phyloP scores from a whole-genome alignment of 2,329 filamentous ascomycete species.

The Trichoderma atroviride region DNA sequence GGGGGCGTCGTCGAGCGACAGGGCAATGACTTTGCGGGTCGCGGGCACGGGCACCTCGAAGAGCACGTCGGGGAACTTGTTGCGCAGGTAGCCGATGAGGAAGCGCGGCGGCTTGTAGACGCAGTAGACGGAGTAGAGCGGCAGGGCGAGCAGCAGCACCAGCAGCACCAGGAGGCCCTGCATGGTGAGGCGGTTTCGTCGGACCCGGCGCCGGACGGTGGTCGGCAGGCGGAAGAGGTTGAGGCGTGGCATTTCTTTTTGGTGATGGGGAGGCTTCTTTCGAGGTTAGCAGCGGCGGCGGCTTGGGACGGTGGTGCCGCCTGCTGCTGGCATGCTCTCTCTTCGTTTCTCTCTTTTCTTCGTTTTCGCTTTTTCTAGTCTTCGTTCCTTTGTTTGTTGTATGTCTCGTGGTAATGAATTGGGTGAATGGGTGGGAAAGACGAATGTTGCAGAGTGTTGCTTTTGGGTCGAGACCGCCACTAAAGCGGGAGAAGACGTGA shows the following conservation, averaged over 20 bases:
- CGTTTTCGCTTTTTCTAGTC: not conserved
- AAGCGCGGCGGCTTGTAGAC: slow-evolving; percentile 80
- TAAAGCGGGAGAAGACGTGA: not conserved
- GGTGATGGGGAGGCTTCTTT: not conserved
- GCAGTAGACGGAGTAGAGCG: slow-evolving; percentile 59
- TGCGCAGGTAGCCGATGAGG: slow-evolving; percentile 70
- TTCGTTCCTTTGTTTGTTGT: not conserved
- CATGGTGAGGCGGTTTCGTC: slow-evolving; percentile 61
- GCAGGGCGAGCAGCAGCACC: slow-evolving; percentile 41
- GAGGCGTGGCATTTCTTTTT: slow-evolving; percentile 42
- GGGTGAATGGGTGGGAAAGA: not conserved
- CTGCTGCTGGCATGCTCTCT: slow-evolving; percentile 22
- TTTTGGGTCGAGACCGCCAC: not conserved
- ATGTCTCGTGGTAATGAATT: not conserved
- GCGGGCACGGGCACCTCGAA: slow-evolving; percentile 62
- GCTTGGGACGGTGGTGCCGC: slow-evolving; percentile 13
- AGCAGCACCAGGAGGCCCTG: slow-evolving; percentile 48
- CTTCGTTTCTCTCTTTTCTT: not conserved
- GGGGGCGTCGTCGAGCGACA: slow-evolving; percentile 87
- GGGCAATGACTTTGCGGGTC: slow-evolving; percentile 65
- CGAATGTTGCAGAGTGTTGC: not conserved
- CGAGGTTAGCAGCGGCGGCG: not conserved
- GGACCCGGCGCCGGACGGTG: slow-evolving; percentile 59
- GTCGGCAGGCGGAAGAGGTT: slow-evolving; percentile 58
- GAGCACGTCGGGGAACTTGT: slow-evolving; percentile 75